phyloP scores from a whole-genome alignment of 2,329 filamentous ascomycete genomes.

The Chaetomium sp. region DNA sequence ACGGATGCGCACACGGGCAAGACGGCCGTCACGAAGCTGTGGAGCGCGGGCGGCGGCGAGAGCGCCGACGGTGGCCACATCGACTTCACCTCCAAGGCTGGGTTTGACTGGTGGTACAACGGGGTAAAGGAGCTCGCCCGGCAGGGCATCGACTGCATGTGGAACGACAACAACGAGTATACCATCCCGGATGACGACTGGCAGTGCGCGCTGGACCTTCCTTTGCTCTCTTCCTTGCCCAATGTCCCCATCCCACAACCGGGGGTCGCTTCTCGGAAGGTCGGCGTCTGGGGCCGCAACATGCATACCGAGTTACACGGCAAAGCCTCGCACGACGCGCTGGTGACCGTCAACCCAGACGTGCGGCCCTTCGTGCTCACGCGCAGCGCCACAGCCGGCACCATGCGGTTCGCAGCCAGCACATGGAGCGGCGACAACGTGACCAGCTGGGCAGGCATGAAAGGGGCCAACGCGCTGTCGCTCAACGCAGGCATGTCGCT shows the following conservation, averaged over 20 bases:
- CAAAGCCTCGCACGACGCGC: constrained; percentile 5
- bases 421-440: constrained; percentile 8
- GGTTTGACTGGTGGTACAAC: constrained; percentile 3
- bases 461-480: constrained; percentile 4
- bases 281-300: constrained; percentile 6
- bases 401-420: constrained; percentile 4
- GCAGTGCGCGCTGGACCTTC: constrained; percentile 2
- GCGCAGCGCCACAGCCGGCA: constrained; percentile 2
- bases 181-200: constrained; percentile 6
- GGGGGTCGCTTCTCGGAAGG: not conserved
- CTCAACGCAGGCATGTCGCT: constrained; percentile 5
- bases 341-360: not conserved
- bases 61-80: constrained; percentile 6
- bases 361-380: constrained; percentile 5
- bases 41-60: constrained; percentile 7
- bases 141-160: constrained; percentile 9
- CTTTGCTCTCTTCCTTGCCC: not conserved
- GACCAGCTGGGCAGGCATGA: constrained; percentile 5
- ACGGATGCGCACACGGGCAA: constrained; percentile 1
- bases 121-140: constrained; percentile 2
- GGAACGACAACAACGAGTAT: constrained; percentile 9
- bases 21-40: constrained; percentile 6
- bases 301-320: constrained; percentile 5
- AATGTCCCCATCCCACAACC: too few relatives aligned
- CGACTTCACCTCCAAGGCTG: constrained; percentile 5